Percentiles rank a stretch among this genome's conserved stretches.
These are phyloP conservation scores for Malassezia equina DNA, from an alignment of 1,284 basidiomycete species.

Conservation along the genomic window DNA sequence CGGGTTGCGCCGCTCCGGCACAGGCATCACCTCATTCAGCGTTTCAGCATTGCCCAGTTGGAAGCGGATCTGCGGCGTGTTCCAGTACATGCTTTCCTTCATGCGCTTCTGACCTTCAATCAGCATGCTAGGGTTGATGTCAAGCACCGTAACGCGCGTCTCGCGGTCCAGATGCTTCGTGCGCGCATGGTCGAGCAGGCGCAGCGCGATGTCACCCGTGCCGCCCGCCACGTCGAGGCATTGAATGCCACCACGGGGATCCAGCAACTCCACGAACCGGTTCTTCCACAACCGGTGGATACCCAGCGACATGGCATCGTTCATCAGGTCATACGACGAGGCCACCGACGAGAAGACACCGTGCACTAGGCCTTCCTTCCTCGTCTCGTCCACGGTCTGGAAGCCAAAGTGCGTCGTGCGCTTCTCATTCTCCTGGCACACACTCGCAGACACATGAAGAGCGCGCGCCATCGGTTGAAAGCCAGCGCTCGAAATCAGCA, in stretches of 20 bases:
- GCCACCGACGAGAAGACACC: constrained; percentile 92
- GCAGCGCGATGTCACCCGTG: constrained; percentile 86
- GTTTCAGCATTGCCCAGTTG: constrained; percentile 86
- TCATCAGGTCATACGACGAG: constrained; percentile 94
- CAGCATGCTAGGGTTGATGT: constrained; percentile 93
- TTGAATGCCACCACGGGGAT: constrained; percentile 57
- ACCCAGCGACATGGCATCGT: constrained; percentile 93
- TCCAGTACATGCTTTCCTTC: constrained; percentile 39
- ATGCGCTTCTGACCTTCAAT: constrained; percentile 76
- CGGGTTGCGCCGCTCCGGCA: constrained; percentile 19
- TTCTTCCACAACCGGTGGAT: constrained; percentile 98
- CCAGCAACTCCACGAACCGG: constrained; percentile 66
- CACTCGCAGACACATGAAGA: neutral
- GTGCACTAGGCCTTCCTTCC: constrained; percentile 65
- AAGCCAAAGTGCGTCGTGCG: constrained; percentile 74
- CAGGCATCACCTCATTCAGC: constrained; percentile 49
- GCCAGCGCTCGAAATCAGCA: neutral
- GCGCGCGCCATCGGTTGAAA: neutral
- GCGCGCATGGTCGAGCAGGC: constrained; percentile 81
- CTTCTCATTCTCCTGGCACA: neutral
- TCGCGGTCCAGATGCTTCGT: constrained; percentile 58
- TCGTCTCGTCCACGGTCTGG: constrained; percentile 66
- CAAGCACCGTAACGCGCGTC: constrained; percentile 81
- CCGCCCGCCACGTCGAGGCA: constrained; percentile 96
- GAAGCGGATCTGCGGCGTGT: constrained; percentile 87